Evolutionary conservation across 495 filamentous ascomycete genomes (phyloP).

Genomic region (Immersiella caudata): DNA sequence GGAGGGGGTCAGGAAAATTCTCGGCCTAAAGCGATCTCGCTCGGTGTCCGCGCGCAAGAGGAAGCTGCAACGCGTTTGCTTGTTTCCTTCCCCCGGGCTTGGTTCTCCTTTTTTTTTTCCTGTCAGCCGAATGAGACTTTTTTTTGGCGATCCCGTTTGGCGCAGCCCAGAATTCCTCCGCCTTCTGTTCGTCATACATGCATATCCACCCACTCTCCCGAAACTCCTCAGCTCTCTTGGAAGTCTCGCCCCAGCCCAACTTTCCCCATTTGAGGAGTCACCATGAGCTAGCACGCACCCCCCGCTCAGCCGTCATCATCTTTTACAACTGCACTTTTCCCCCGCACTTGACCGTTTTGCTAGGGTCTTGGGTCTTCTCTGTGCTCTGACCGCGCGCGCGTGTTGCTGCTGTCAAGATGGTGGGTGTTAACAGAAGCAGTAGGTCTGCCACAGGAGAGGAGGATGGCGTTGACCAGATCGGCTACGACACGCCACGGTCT

Average conservation of each 20-base stretch:
- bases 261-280: constrained; percentile 27
- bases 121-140: constrained; percentile 27
- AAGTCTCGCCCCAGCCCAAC: constrained; percentile 32
- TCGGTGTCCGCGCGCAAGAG: constrained; percentile 18
- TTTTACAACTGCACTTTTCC: constrained; percentile 28
- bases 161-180: constrained; percentile 27
- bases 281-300: constrained; percentile 40
- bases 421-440: constrained; percentile 49
- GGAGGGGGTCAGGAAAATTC: constrained; percentile 26
- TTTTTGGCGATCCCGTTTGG: constrained; percentile 30
- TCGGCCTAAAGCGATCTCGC: constrained; percentile 34
- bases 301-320: constrained; percentile 25
- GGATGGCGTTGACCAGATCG: constrained; percentile 74
- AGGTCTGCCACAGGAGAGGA: constrained; percentile 61
- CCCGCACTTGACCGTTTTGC: constrained; percentile 30
- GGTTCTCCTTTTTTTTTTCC: constrained; percentile 16
- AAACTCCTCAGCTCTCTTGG: constrained; percentile 29
- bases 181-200: constrained; percentile 36
- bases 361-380: constrained; percentile 20
- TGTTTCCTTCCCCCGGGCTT: constrained; percentile 13
- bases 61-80: constrained; percentile 13
- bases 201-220: constrained; percentile 40
- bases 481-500: constrained; percentile 79
- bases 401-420: constrained; percentile 36
- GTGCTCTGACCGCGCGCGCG: constrained; percentile 8